phyloP scores from a whole-genome alignment of 176 grass and related monocot species.

The Panicum miliaceum region DNA sequence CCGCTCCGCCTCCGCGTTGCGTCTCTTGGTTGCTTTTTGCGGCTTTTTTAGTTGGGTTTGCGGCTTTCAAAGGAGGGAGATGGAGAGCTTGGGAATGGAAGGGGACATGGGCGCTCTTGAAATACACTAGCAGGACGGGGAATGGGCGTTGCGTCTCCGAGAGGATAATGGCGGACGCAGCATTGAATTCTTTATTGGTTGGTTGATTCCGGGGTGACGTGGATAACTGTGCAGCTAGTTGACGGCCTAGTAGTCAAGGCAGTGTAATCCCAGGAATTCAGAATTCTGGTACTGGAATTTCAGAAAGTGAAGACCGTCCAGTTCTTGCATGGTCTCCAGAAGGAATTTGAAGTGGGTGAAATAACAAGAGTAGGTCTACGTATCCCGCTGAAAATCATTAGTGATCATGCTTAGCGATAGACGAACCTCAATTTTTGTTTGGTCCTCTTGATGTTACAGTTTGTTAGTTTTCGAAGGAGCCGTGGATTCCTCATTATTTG shows the following conservation, averaged over 20 bases:
- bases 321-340: background rate
- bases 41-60: constrained; percentile 1
- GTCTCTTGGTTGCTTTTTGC: background rate
- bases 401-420: too few relatives aligned
- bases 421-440: too few relatives aligned
- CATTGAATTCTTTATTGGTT: constrained; percentile 9
- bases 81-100: background rate
- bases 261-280: too few relatives aligned
- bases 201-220: constrained; percentile 5
- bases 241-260: background rate
- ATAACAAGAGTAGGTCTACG: background rate
- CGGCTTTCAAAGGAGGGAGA: background rate
- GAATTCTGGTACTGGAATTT: background rate
- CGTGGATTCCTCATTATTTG: too few relatives aligned
- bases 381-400: background rate
- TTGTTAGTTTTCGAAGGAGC: too few relatives aligned
- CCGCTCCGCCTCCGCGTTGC: background rate
- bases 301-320: background rate
- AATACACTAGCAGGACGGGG: background rate
- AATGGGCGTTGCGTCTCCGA: constrained; percentile 1
- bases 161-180: constrained; percentile 24
- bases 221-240: background rate
- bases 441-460: too few relatives aligned
- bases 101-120: constrained; percentile 31
- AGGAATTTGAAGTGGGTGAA: background rate